A percentile compares a stretch with the other conserved stretches of the same genome.
These are phyloP conservation scores for Fistulinella staudtii DNA, from an alignment of 1,284 basidiomycete genomes.

Conservation along the genomic window DNA sequence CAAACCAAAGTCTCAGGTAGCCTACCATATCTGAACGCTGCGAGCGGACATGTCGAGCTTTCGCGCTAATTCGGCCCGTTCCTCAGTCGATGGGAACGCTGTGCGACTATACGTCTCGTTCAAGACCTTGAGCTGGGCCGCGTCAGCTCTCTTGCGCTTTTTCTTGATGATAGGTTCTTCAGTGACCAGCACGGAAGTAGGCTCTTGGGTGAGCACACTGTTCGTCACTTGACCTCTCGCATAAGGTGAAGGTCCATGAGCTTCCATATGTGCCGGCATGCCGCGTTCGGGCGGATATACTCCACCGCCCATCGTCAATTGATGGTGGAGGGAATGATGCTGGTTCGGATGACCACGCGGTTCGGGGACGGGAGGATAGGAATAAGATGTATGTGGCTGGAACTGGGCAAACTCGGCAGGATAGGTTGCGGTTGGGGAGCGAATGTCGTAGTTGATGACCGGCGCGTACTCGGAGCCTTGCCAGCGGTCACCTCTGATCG, in stretches of 20 bases:
- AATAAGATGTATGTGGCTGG: constrained; percentile 33
- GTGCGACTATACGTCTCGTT: constrained; percentile 77
- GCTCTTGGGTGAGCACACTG: constrained; percentile 32
- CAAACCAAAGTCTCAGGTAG: constrained; percentile 14
- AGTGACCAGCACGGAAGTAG: constrained; percentile 32
- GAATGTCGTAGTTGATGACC: constrained; percentile 40
- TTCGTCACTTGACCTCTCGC: constrained; percentile 36
- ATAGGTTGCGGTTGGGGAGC: constrained; percentile 56
- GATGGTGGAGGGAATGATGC: constrained; percentile 26
- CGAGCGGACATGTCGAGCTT: constrained; percentile 76
- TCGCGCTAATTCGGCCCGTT: constrained; percentile 71
- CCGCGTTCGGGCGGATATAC: constrained; percentile 30
- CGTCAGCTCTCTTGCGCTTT: constrained; percentile 80
- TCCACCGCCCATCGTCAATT: constrained; percentile 20
- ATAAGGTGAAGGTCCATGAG: constrained; percentile 41
- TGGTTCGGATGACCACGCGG: constrained; percentile 27
- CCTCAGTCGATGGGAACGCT: constrained; percentile 80
- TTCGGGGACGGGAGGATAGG: constrained; percentile 35
- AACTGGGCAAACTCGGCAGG: constrained; percentile 42
- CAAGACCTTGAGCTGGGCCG: constrained; percentile 70
- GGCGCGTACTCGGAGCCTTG: constrained; percentile 37
- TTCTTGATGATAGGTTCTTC: constrained; percentile 74
- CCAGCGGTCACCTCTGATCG: constrained; percentile 45
- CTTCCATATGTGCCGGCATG: constrained; percentile 32
- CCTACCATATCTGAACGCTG: constrained; percentile 82